phyloP scores from a whole-genome alignment of 1,284 basidiomycete species.

The Coniophora puteana region DNA sequence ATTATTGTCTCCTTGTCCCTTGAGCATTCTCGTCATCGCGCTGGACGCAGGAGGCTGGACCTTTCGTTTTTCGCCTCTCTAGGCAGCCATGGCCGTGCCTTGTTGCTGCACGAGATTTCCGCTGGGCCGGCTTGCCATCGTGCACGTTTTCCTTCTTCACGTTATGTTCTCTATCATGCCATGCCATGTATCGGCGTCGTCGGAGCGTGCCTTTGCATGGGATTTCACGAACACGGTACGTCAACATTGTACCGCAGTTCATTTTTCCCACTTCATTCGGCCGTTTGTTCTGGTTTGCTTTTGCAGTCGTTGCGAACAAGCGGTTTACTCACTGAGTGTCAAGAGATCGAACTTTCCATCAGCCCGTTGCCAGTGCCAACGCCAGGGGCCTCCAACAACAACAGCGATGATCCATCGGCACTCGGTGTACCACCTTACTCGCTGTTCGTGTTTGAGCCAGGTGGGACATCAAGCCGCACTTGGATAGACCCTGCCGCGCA shows the following conservation, averaged over 20 bases:
- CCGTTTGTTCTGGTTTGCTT: conserved; percentile 1
- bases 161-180: conserved; percentile 4
- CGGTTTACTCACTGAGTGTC: too few species aligned
- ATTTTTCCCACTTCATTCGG: conserved; percentile 1
- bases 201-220: conserved; percentile 5
- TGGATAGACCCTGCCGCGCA: conserved; percentile 4
- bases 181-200: not conserved
- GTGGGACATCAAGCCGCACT: conserved; percentile 1
- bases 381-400: too few species aligned
- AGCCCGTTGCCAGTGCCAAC: too few species aligned
- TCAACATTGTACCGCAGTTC: not conserved
- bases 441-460: conserved; percentile 12
- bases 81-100: too few species aligned
- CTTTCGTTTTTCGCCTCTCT: too few species aligned
- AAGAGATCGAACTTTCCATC: too few species aligned
- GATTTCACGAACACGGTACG: conserved; percentile 5
- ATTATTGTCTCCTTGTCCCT: too few species aligned
- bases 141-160: not conserved
- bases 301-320: too few species aligned
- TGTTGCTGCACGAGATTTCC: too few species aligned
- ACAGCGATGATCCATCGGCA: too few species aligned
- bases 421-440: conserved; percentile 7
- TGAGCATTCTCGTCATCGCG: too few species aligned
- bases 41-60: too few species aligned
- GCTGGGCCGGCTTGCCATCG: not conserved